phyloP scores from a whole-genome alignment of 305 asterid species.

The Rubia balearica region DNA sequence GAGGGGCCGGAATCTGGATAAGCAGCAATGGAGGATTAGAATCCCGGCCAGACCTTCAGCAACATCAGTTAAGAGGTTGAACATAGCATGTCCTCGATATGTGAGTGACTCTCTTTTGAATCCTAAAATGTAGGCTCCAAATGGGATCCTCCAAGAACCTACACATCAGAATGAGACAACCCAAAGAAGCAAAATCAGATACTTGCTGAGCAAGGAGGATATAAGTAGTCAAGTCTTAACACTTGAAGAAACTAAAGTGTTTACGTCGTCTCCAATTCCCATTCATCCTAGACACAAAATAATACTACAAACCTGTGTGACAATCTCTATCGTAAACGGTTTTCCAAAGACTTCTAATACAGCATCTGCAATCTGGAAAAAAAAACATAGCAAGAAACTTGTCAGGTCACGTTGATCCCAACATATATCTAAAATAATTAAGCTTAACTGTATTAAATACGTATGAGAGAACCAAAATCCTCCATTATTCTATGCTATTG shows the following conservation, averaged over 20 bases:
- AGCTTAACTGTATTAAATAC: neutral
- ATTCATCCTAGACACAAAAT: neutral
- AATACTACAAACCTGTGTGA: conserved; percentile 47
- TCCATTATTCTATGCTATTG: neutral
- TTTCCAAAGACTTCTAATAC: conserved; percentile 43
- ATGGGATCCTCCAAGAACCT: conserved; percentile 90
- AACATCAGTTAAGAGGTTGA: conserved; percentile 86
- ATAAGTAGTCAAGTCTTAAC: no score
- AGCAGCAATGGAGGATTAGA: conserved; percentile 57
- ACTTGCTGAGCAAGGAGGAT: no score
- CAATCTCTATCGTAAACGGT: conserved; percentile 87
- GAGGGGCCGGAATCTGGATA: conserved; percentile 72
- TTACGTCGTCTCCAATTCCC: no score
- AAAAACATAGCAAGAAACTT: conserved; percentile 4
- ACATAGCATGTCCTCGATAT: conserved; percentile 77
- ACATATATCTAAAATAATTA: neutral
- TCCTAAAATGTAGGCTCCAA: conserved; percentile 74
- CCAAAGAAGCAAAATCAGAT: conserved; percentile 57
- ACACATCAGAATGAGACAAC: conserved; percentile 86
- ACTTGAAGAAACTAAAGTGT: no score
- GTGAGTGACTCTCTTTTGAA: conserved; percentile 74
- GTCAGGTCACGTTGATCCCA: neutral
- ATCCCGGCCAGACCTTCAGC: conserved; percentile 89
- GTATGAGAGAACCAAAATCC: neutral
- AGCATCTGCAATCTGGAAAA: conserved; percentile 43